phyloP scores from a whole-genome alignment of 2,329 filamentous ascomycete genomes.

The Colletotrichum cordylinicola region DNA sequence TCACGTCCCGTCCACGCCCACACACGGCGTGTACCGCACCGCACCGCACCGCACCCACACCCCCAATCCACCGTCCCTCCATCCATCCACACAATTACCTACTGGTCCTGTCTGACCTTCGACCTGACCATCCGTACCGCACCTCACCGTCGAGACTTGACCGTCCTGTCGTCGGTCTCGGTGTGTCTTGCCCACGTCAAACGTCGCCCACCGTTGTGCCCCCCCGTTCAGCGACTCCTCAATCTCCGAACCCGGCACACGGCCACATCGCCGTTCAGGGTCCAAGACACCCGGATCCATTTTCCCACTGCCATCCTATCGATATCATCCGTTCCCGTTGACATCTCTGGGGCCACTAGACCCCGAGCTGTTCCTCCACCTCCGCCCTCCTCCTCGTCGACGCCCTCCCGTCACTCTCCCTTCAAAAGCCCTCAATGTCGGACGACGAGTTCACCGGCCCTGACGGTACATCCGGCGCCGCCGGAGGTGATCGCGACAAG shows the following conservation, averaged over 20 bases:
- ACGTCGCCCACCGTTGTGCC: not conserved
- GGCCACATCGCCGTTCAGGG: conserved; percentile 9
- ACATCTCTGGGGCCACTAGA: not conserved
- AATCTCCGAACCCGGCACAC: conserved; percentile 4
- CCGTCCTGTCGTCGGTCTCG: not conserved
- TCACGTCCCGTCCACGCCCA: not conserved
- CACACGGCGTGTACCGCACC: not conserved
- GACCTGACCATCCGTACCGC: not conserved
- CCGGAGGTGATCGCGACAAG: conserved; percentile 24
- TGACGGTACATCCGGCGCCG: conserved; percentile 13
- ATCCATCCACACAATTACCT: not conserved
- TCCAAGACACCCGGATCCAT: conserved; percentile 4
- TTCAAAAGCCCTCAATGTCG: conserved; percentile 29
- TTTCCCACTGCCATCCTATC: not conserved
- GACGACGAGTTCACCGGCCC: conserved; percentile 43
- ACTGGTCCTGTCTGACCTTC: not conserved
- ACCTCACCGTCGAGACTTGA: not conserved
- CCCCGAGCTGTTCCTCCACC: not conserved
- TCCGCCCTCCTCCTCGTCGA: not conserved
- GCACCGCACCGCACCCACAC: not conserved
- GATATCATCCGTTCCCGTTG: not conserved
- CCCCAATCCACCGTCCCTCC: conserved; percentile 8
- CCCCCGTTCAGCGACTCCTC: not conserved
- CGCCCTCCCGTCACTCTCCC: not conserved
- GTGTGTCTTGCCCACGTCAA: not conserved